Percentiles rank a stretch among this genome's conserved stretches.
phyloP scores from a whole-genome alignment of 1,284 basidiomycete genomes.

The Agaricales sp. region DNA sequence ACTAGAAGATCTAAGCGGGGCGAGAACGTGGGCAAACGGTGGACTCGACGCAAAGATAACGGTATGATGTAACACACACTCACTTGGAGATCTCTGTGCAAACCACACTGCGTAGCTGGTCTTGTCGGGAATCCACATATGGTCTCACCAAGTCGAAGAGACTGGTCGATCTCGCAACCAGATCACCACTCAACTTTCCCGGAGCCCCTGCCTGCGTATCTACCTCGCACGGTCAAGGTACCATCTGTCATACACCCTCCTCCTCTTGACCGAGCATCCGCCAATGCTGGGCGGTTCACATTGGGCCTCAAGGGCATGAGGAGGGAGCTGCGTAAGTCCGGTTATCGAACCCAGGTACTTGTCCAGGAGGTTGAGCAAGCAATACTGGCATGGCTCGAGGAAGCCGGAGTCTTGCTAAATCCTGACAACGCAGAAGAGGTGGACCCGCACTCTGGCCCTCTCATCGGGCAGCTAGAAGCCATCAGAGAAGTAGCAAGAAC shows the following conservation, averaged over 20 bases:
- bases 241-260: slow-evolving; percentile 32
- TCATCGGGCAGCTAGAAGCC: slow-evolving; percentile 38
- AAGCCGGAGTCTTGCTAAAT: slow-evolving; percentile 42
- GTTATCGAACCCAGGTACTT: slow-evolving; percentile 47
- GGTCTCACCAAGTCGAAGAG: slow-evolving; percentile 43
- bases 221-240: slow-evolving; percentile 47
- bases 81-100: background rate
- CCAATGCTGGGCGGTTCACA: slow-evolving; percentile 66
- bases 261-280: slow-evolving; percentile 35
- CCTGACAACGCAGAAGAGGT: slow-evolving; percentile 28
- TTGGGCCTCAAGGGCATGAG: slow-evolving; percentile 67
- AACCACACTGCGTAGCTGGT: slow-evolving; percentile 31
- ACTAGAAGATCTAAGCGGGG: slow-evolving; percentile 31
- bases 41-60: slow-evolving; percentile 66
- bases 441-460: slow-evolving; percentile 13
- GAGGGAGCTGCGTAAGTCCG: slow-evolving; percentile 48
- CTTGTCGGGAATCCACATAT: slow-evolving; percentile 67
- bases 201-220: slow-evolving; percentile 57
- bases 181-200: slow-evolving; percentile 53
- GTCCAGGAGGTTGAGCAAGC: slow-evolving; percentile 58
- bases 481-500: slow-evolving; percentile 57
- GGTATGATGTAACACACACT: slow-evolving; percentile 31
- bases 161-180: slow-evolving; percentile 38
- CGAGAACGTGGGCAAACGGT: slow-evolving; percentile 67
- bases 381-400: slow-evolving; percentile 48